phyloP scores from a whole-genome alignment of 495 filamentous ascomycete species.

The Acidiella bohemica region DNA sequence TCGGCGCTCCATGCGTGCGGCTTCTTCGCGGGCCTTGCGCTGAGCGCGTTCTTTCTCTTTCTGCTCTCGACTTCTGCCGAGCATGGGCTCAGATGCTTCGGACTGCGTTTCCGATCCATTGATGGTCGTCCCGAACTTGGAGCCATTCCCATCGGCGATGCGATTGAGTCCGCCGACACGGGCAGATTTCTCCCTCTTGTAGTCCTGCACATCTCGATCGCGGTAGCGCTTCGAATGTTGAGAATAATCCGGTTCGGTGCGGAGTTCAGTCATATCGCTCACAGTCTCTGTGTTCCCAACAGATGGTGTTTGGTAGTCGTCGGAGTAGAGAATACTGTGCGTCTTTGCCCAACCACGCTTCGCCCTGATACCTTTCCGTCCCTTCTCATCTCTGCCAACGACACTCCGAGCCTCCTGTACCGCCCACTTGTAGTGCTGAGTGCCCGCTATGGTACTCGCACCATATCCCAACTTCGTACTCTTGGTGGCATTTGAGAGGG shows the following conservation, averaged over 20 bases:
- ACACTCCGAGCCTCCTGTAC: conserved; percentile 11
- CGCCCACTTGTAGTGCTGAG: conserved; percentile 12
- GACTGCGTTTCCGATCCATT: conserved; percentile 39
- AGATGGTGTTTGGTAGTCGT: conserved; percentile 15
- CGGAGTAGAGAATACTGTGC: conserved; percentile 15
- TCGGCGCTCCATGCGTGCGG: conserved; percentile 18
- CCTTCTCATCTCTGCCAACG: conserved; percentile 19
- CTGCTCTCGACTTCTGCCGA: neutral
- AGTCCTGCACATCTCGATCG: conserved; percentile 63
- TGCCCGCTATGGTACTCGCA: conserved; percentile 41
- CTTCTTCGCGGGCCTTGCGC: conserved; percentile 17
- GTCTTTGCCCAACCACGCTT: conserved; percentile 18
- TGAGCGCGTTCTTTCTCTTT: conserved; percentile 13
- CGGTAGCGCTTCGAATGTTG: conserved; percentile 24
- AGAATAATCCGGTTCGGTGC: conserved; percentile 9
- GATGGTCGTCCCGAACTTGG: conserved; percentile 49
- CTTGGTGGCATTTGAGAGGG: conserved; percentile 64
- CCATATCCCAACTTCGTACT: conserved; percentile 70
- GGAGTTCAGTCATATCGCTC: conserved; percentile 17
- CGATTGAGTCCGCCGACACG: conserved; percentile 77
- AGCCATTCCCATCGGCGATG: conserved; percentile 57
- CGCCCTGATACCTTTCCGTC: conserved; percentile 18
- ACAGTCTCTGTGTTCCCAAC: conserved; percentile 15
- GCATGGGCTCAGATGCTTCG: conserved; percentile 26
- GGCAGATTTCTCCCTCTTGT: conserved; percentile 72